Conservation (phyloP, 2,329 filamentous ascomycete species). For the Atkinsonella texensis region DNA sequence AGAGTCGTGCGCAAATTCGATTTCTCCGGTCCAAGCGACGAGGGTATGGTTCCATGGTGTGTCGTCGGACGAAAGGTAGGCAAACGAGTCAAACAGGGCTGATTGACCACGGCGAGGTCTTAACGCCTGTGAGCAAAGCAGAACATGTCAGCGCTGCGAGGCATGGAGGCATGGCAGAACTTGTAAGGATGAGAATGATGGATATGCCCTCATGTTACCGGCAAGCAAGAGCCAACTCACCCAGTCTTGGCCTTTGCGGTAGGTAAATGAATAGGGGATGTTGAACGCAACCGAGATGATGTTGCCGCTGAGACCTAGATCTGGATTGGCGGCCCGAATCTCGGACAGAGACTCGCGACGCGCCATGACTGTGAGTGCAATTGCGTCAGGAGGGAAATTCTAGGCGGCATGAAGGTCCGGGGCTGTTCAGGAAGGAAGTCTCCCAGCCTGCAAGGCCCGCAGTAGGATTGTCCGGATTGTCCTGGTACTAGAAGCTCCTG, state of each 20-base stretch:
- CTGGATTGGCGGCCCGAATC: constrained; percentile 42
- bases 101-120: constrained; percentile 74
- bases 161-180: neutral
- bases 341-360: constrained; percentile 41
- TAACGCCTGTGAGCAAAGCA: constrained; percentile 44
- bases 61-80: constrained; percentile 71
- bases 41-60: constrained; percentile 85
- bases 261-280: constrained; percentile 47
- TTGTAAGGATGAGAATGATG: neutral
- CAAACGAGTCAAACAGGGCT: constrained; percentile 83
- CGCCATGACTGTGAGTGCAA: constrained; percentile 20
- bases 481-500: neutral
- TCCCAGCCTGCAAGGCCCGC: neutral
- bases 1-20: constrained; percentile 39
- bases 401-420: neutral
- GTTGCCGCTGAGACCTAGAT: constrained; percentile 48
- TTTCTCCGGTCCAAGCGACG: constrained; percentile 91
- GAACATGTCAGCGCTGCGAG: neutral
- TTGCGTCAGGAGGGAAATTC: neutral
- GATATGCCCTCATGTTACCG: neutral
- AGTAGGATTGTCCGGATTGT: neutral
- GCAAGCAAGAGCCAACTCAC: constrained; percentile 26
- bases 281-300: constrained; percentile 56
- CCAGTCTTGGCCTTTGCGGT: constrained; percentile 48
- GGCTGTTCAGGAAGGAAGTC: neutral